Conservation (phyloP, 495 filamentous ascomycete genomes). For the Aspergillus wentii region DNA sequence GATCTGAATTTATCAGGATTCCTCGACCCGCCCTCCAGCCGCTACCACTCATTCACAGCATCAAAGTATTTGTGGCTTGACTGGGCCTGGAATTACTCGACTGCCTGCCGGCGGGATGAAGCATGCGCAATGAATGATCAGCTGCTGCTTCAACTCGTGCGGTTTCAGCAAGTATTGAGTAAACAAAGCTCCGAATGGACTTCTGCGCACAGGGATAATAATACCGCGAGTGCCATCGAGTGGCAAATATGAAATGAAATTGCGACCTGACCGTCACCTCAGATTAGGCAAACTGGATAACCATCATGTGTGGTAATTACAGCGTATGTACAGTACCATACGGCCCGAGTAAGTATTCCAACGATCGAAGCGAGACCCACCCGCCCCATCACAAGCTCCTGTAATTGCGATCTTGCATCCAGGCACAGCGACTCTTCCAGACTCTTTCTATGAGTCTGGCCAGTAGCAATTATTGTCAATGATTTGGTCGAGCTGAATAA, state of each 20-base stretch:
- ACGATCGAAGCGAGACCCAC: not conserved
- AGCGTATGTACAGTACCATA: not conserved
- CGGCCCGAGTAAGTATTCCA: too few species aligned
- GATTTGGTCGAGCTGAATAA: too few species aligned
- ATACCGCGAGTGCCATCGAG: not conserved
- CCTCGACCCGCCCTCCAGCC: conserved; percentile 10
- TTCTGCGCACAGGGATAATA: too few species aligned
- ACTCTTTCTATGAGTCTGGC: too few species aligned
- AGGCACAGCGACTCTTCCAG: not conserved
- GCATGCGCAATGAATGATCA: too few species aligned
- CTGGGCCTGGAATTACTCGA: not conserved
- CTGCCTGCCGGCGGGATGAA: not conserved
- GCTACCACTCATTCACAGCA: too few species aligned
- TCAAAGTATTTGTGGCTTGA: too few species aligned
- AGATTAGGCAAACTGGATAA: too few species aligned
- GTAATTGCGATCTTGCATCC: conserved; percentile 4
- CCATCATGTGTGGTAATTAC: not conserved
- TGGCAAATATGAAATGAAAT: not conserved
- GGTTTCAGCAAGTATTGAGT: too few species aligned
- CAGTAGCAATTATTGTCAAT: too few species aligned
- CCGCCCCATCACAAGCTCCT: conserved; percentile 1
- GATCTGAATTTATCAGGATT: conserved; percentile 14
- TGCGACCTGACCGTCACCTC: not conserved
- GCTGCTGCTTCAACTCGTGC: too few species aligned
- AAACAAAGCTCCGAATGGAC: too few species aligned